These are phyloP conservation scores for Erigeron philadelphicus DNA, from an alignment of 140 eudicot species.

Conservation along the genomic window DNA sequence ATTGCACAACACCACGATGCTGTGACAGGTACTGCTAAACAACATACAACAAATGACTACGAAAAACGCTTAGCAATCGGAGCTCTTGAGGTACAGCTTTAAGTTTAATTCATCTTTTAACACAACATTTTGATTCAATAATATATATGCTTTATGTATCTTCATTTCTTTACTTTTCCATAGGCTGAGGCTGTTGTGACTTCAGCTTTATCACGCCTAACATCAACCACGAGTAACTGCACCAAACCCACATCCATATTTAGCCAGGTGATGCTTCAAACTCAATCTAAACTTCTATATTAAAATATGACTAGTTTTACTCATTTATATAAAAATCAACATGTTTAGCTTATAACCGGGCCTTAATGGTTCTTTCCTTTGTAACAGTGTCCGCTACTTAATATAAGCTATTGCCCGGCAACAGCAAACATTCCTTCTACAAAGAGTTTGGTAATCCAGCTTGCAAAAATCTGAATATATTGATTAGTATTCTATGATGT, in stretches of 20 bases:
- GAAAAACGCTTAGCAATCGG: slow-evolving; percentile 84
- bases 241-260: slow-evolving; percentile 33
- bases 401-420: slow-evolving; percentile 88
- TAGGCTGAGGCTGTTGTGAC: slow-evolving; percentile 72
- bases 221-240: slow-evolving; percentile 29
- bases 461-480: slow-evolving; percentile 11
- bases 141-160: background rate
- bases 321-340: background rate
- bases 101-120: slow-evolving; percentile 10
- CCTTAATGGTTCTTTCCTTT: slow-evolving; percentile 8
- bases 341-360: slow-evolving; percentile 1
- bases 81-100: slow-evolving; percentile 54
- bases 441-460: slow-evolving; percentile 70
- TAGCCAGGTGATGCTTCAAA: slow-evolving; percentile 50
- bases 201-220: slow-evolving; percentile 67
- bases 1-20: slow-evolving; percentile 98
- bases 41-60: slow-evolving; percentile 81
- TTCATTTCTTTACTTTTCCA: slow-evolving; percentile 4
- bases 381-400: slow-evolving; percentile 79
- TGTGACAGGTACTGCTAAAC: slow-evolving; percentile 79
- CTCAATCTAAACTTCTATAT: background rate
- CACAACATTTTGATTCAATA: background rate
- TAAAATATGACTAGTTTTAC: background rate
- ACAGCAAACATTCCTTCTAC: slow-evolving; percentile 69
- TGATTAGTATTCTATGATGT: background rate